Evolutionary conservation across 2,329 filamentous ascomycete genomes (phyloP).

Genomic region (Fusarium clavum): DNA sequence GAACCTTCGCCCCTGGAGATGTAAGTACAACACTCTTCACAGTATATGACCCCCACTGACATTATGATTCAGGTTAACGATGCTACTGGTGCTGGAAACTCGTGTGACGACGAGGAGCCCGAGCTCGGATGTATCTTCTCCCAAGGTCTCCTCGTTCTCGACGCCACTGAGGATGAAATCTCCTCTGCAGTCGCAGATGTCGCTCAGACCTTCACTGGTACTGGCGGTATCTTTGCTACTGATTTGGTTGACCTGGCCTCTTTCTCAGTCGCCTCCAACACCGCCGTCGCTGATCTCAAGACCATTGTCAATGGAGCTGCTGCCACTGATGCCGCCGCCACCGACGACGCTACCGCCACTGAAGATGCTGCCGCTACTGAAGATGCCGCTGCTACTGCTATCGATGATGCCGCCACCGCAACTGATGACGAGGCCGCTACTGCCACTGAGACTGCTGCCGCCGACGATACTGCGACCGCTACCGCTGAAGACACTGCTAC

Average conservation of each 20-base stretch:
- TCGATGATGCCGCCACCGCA: neutral
- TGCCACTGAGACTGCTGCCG: neutral
- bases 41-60: neutral
- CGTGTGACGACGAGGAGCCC: conserved; percentile 14
- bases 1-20: conserved; percentile 20
- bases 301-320: conserved; percentile 7
- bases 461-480: neutral
- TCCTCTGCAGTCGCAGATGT: conserved; percentile 1
- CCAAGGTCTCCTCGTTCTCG: neutral
- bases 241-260: neutral
- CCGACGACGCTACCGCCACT: neutral
- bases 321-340: neutral
- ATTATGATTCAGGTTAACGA: neutral
- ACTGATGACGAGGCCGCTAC: neutral
- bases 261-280: conserved; percentile 3
- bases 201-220: conserved; percentile 9
- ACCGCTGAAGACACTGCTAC: neutral
- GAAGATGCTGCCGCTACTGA: neutral
- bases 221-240: conserved; percentile 8
- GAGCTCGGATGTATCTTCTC: conserved; percentile 22
- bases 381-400: neutral
- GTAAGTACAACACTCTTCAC: neutral
- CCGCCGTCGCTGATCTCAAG: conserved; percentile 8
- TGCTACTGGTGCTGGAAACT: conserved; percentile 10
- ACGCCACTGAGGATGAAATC: conserved; percentile 13